Conservation (phyloP, 148 eudicot genomes). For the Rhododendron kiyosumense region DNA sequence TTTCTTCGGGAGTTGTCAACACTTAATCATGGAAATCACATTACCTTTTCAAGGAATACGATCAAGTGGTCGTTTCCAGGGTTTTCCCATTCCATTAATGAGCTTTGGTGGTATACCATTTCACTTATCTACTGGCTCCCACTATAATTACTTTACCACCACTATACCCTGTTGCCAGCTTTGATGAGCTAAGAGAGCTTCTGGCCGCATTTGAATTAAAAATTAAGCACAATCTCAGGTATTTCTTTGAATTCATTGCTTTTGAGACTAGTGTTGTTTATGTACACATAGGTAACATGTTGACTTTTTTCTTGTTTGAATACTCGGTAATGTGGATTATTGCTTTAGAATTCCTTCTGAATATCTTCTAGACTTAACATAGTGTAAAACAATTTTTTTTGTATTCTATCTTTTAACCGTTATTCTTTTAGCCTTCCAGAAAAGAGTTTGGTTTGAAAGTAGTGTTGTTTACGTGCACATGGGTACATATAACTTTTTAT, state of each 20-base stretch:
- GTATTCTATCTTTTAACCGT: neutral
- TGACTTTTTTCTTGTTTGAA: neutral
- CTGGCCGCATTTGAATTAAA: neutral
- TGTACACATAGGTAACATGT: neutral
- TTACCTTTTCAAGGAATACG: neutral
- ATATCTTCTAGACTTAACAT: neutral
- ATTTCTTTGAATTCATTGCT: neutral
- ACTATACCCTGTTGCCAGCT: neutral
- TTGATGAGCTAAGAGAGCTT: neutral
- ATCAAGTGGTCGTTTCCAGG: neutral
- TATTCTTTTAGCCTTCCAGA: conserved; percentile 70
- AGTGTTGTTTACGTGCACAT: neutral
- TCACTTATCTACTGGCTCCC: neutral
- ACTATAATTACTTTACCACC: neutral
- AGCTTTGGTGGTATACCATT: neutral
- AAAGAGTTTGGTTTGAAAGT: conserved; percentile 73
- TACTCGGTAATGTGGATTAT: neutral
- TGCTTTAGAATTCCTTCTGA: neutral
- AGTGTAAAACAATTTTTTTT: neutral
- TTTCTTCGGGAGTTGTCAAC: neutral
- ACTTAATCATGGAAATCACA: neutral
- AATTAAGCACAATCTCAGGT: neutral
- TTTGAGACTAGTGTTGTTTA: neutral
- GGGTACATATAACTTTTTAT: neutral
- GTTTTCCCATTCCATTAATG: neutral